These are phyloP conservation scores for Citrullus colocynthis DNA, from an alignment of 306 rosid species.

Conservation along the genomic window DNA sequence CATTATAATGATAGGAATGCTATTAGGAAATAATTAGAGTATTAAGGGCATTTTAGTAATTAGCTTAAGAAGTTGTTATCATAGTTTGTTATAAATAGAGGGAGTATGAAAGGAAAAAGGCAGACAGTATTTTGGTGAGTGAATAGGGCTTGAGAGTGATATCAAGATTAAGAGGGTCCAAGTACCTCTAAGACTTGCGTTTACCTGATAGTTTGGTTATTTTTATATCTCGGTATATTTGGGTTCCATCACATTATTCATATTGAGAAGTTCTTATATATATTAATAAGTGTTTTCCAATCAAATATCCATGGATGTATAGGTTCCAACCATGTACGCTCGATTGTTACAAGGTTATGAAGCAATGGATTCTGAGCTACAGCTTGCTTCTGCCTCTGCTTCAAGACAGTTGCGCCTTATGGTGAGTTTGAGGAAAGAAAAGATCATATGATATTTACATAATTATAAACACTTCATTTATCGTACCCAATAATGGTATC, in stretches of 20 bases:
- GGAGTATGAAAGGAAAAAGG: too few relatives aligned
- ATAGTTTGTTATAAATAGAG: too few relatives aligned
- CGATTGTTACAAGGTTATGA: conserved; percentile 78
- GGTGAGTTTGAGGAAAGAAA: conserved; percentile 33
- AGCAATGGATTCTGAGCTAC: conserved; percentile 67
- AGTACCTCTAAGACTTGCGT: too few relatives aligned
- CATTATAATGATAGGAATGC: background rate
- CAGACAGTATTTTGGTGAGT: too few relatives aligned
- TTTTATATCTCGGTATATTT: too few relatives aligned
- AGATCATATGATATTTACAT: background rate
- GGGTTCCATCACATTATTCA: background rate
- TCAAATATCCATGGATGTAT: conserved; percentile 8
- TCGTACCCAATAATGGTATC: background rate
- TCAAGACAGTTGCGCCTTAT: conserved; percentile 84
- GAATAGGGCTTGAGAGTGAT: too few relatives aligned
- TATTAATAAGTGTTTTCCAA: background rate
- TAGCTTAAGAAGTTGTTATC: too few relatives aligned
- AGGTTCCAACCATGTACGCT: conserved; percentile 91
- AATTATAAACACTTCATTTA: background rate
- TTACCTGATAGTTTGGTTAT: too few relatives aligned
- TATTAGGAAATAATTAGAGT: too few relatives aligned
- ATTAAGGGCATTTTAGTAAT: too few relatives aligned
- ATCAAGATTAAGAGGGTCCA: too few relatives aligned
- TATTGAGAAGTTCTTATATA: background rate
- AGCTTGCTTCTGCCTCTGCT: conserved; percentile 61